Conservation (phyloP, 176 grass and related monocot species). For the Olyra latifolia region DNA sequence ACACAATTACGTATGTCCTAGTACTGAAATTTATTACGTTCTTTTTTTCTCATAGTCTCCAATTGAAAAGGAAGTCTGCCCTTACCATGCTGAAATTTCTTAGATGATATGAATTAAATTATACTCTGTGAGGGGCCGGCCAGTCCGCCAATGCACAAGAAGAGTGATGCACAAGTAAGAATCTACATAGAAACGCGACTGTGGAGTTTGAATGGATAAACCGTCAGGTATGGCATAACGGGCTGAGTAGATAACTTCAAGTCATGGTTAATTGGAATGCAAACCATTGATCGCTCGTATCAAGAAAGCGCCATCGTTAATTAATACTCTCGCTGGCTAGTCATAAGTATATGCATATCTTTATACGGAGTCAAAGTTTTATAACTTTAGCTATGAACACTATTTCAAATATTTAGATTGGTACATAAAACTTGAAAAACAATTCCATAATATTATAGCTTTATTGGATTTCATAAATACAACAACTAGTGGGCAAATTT, state of each 20-base stretch:
- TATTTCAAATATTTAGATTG: too few relatives aligned
- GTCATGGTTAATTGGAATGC: not conserved
- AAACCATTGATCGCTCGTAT: not conserved
- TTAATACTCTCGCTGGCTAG: too few relatives aligned
- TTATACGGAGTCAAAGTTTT: too few relatives aligned
- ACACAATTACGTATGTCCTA: not conserved
- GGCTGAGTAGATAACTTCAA: not conserved
- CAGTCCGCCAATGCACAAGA: too few relatives aligned
- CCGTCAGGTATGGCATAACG: not conserved
- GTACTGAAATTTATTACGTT: not conserved
- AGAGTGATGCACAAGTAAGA: constrained; percentile 26
- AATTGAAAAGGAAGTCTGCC: not conserved
- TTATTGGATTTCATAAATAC: too few relatives aligned
- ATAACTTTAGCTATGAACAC: too few relatives aligned
- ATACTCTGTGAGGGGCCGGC: not conserved
- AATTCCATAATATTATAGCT: too few relatives aligned
- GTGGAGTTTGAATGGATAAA: constrained; percentile 2
- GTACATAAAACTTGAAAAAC: too few relatives aligned
- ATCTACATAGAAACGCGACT: not conserved
- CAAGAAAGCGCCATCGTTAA: not conserved
- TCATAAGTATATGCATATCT: too few relatives aligned
- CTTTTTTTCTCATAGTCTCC: not conserved
- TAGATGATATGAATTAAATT: not conserved
- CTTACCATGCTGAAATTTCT: not conserved
- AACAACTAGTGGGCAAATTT: too few relatives aligned